phyloP scores from a whole-genome alignment of 2,329 filamentous ascomycete genomes.

The Venturia carpophila region DNA sequence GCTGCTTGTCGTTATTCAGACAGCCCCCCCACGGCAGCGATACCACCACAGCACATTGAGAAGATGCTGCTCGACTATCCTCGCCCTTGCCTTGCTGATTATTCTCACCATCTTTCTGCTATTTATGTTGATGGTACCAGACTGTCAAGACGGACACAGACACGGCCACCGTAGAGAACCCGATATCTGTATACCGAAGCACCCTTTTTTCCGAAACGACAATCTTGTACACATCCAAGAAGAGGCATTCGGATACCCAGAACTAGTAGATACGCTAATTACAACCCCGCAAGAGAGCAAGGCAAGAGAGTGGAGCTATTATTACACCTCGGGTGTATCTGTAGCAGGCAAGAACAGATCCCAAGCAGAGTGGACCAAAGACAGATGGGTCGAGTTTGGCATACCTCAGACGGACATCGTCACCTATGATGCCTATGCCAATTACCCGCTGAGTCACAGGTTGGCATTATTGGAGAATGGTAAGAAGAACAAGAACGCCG shows the following conservation, averaged over 20 bases:
- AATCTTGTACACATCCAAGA: background rate
- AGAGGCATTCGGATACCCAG: slow-evolving; percentile 33
- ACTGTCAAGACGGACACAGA: slow-evolving; percentile 23
- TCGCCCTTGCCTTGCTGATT: slow-evolving; percentile 31
- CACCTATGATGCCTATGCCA: slow-evolving; percentile 45
- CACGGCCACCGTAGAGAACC: slow-evolving; percentile 27
- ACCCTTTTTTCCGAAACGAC: slow-evolving; percentile 35
- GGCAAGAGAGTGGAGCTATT: slow-evolving; percentile 42
- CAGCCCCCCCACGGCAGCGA: slow-evolving; percentile 33
- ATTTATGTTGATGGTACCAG: slow-evolving; percentile 33
- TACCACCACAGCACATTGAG: slow-evolving; percentile 38
- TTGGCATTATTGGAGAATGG: slow-evolving; percentile 37
- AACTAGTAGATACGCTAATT: slow-evolving; percentile 47
- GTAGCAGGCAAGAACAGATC: slow-evolving; percentile 45
- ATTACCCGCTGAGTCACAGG: slow-evolving; percentile 42
- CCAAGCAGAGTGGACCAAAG: slow-evolving; percentile 45
- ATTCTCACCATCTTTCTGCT: slow-evolving; percentile 36
- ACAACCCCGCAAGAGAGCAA: slow-evolving; percentile 48
- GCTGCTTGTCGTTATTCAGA: slow-evolving; percentile 33
- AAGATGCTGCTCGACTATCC: slow-evolving; percentile 34
- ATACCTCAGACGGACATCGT: slow-evolving; percentile 38
- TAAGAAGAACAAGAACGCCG: slow-evolving; percentile 38
- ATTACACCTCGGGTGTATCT: slow-evolving; percentile 45
- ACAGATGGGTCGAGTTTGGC: slow-evolving; percentile 43
- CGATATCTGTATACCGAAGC: slow-evolving; percentile 36